Base-by-base conservation (phyloP, 768 basidiomycete species). In the Lactarius vividus region DNA sequence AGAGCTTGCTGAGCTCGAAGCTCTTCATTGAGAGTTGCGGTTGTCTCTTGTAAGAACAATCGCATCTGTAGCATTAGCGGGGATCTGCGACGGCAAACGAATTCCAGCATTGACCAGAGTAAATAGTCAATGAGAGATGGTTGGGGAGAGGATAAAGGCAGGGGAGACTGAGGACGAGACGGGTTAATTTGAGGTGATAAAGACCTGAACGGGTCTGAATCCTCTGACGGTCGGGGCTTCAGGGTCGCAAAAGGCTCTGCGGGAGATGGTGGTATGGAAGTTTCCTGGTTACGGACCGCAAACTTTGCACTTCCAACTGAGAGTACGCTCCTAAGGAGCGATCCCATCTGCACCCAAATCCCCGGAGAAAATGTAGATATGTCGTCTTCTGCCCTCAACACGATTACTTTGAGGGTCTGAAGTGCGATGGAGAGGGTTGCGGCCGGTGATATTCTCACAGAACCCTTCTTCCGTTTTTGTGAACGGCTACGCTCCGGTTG, bases 101-200 rank as follows among this genome's bases (percentile, higher is more conserved):
- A 80, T 70, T 91, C 88, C 31, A 91, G 75, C 33, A 86, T 73
- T 3, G 90, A 91, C 89, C 89, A 91, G 1, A 88, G 77, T 10
- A 84, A 76, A 69, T 90, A 92, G 73, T 92, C 91, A 6, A 89
- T 77, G 29, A 88, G 76, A 33, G 88, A 81, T 3, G 88, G 88
- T 23, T 70, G 57, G 74, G 71, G 62, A 33, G 69, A 67, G 70
- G 49, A 71, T 76, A 58, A 69, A 65, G 13, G 71, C 57, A 59
- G 71, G 67, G 63, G 73, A 73, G 61, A 77, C 72, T 55, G 74
- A 70, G 54, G 73, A 73, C 23, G 77, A 67, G 59, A 57, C 5
- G 46, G n/a, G 11, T 20, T 13, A 61, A 23, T 72, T 69, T 11
- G 71, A 60, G 56, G 71, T 11, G 73, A 74, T 15, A 40, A n/a